Base-by-base conservation (phyloP, 1,139 yeast species). In the Lodderomyces parapsilosis region DNA sequence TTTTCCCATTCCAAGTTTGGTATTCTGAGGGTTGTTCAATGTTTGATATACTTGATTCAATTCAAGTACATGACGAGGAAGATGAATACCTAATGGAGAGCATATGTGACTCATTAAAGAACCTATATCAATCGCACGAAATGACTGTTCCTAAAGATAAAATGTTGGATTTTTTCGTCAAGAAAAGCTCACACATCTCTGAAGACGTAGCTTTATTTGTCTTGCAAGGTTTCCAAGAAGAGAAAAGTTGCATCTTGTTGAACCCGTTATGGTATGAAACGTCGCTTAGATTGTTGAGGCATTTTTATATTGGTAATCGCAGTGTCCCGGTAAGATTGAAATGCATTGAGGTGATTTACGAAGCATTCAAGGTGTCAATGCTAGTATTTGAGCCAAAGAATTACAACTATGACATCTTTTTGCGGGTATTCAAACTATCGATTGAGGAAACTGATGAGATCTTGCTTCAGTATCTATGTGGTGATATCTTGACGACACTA, bases 201-300 rank as follows among this genome's bases (percentile, higher is more conserved):
- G 65, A 64, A 0, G 59, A 60, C 2, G 65, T 66, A 10, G 67
- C 73, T 6, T 51, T 61, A 11, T 70, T 71, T 45, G 71, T 81
- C 1, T 59, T 81, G 31, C 58, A 65, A 6, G 74, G 67, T 53
- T 83, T 78, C 55, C 61, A 64, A 1, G 68, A 71, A n/a, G 78
- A 74, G 43, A 72, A 73, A 41, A 53, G 74, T 20, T 83, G 90
- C 53, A 68, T 81, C 1, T 74, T 81, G 6, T 56, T 80, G n/a
- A 63, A 73, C 36, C 69, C 76, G 0, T 60, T 70, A 15, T 83
- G 90, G 87, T 62, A 63, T 38, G 68, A 65, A 1, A 78, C 79
- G 51, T 65, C 79, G 38, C 58, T 62, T 18, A 63, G 61, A n/a
- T 47, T 83, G 2, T 58, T 82, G 19, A 65, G 68, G 19, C 63